These are phyloP conservation scores for Rhizoclosmatium sp. DNA, from an alignment of 192 early-diverging fungal genomes.

Conservation along the genomic window DNA sequence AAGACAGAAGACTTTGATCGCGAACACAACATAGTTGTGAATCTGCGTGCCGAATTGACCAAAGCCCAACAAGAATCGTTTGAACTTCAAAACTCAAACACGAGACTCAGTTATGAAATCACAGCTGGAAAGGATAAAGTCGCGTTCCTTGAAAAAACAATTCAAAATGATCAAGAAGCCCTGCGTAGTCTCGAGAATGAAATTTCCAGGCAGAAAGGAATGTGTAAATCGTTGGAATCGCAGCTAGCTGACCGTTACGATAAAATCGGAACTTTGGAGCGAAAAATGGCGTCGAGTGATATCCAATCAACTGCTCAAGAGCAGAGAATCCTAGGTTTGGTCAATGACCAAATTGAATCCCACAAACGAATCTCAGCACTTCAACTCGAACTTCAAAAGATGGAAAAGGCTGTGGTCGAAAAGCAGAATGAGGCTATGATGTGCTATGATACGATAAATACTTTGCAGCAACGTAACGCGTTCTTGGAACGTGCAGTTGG, in stretches of 20 bases:
- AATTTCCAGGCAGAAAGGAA: slow-evolving; percentile 31
- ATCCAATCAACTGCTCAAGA: slow-evolving; percentile 12
- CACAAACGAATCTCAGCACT: slow-evolving; percentile 13
- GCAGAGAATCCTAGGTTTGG: not conserved
- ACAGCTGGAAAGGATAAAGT: slow-evolving; percentile 15
- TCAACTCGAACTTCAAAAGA: slow-evolving; percentile 16
- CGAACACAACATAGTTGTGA: slow-evolving; percentile 7
- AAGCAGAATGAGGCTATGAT: slow-evolving; percentile 2
- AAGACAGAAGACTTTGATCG: slow-evolving; percentile 23
- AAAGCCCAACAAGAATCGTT: slow-evolving; percentile 4
- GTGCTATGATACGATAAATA: slow-evolving; percentile 18
- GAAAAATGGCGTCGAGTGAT: slow-evolving; percentile 24
- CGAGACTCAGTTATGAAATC: slow-evolving; percentile 15
- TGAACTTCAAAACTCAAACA: slow-evolving; percentile 18
- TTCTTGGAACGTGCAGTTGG: slow-evolving; percentile 15
- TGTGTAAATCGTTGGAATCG: slow-evolving; percentile 35
- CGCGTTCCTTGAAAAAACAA: not conserved
- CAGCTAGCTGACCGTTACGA: slow-evolving; percentile 24
- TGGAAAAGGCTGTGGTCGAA: slow-evolving; percentile 4
- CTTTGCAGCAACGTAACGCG: slow-evolving; percentile 5
- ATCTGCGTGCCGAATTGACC: slow-evolving; percentile 14
- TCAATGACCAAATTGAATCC: slow-evolving; percentile 19
- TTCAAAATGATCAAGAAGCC: not conserved
- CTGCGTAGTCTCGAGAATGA: slow-evolving; percentile 18
- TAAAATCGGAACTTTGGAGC: slow-evolving; percentile 18